Evolutionary conservation across 257 asterid genomes (phyloP).

Genomic region (Plantago major): DNA sequence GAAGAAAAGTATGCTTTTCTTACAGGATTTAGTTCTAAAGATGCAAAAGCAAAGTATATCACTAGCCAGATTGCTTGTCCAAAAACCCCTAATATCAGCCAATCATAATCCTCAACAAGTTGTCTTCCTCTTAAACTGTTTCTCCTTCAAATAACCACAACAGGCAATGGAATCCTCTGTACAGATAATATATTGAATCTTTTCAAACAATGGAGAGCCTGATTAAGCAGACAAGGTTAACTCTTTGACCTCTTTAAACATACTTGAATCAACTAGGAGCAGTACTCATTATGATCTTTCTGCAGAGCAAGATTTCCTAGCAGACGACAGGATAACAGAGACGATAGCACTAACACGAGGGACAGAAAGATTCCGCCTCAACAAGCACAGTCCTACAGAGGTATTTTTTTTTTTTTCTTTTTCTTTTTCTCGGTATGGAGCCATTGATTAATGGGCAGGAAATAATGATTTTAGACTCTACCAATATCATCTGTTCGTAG

Average conservation of each 20-base stretch:
- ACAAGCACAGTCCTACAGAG: conserved; percentile 33
- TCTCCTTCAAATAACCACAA: conserved; percentile 28
- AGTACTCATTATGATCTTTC: neutral
- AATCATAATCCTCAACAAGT: conserved; percentile 16
- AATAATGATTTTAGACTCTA: neutral
- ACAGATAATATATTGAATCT: conserved; percentile 1
- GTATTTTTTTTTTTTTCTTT: neutral
- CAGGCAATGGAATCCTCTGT: conserved; percentile 9
- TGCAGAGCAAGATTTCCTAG: conserved; percentile 26
- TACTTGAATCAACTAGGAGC: too few species aligned
- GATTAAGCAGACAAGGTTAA: conserved; percentile 48
- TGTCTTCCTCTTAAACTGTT: conserved; percentile 8
- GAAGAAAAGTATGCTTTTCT: conserved; percentile 45
- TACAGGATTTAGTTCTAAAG: conserved; percentile 18
- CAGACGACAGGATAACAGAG: conserved; percentile 22
- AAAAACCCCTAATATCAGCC: conserved; percentile 14
- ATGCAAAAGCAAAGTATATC: conserved; percentile 44
- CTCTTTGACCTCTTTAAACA: conserved; percentile 14
- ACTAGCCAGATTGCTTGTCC: conserved; percentile 18
- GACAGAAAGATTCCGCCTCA: conserved; percentile 23
- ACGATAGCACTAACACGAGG: conserved; percentile 19
- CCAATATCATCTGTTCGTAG: conserved; percentile 30
- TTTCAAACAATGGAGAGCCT: conserved; percentile 26
- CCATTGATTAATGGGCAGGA: neutral
- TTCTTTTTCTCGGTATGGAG: neutral